These are phyloP conservation scores for Cucurbitaria berberidis DNA, from an alignment of 2,329 filamentous ascomycete genomes.

Conservation along the genomic window DNA sequence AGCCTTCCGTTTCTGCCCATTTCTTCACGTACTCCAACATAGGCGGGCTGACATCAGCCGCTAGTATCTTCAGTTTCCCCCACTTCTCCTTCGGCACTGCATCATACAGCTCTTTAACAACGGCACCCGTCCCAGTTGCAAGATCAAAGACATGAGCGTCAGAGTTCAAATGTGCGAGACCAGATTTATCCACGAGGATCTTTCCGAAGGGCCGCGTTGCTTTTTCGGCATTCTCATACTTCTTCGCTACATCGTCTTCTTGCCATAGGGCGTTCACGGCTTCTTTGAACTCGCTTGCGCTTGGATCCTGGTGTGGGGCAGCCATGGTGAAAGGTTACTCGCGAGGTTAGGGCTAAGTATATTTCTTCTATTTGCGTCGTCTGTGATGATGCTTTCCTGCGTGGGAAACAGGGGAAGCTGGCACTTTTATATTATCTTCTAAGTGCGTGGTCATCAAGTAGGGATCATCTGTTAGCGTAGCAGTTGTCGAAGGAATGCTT, in stretches of 20 bases:
- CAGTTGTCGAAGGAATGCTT: no score
- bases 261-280: conserved; percentile 4
- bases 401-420: no score
- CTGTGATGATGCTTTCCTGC: no score
- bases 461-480: no score
- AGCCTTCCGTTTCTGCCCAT: conserved; percentile 24
- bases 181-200: conserved; percentile 16
- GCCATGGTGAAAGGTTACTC: neutral
- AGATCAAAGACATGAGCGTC: conserved; percentile 30
- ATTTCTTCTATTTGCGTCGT: no score
- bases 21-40: conserved; percentile 28
- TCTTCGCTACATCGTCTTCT: conserved; percentile 16
- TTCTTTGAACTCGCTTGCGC: neutral
- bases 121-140: conserved; percentile 34
- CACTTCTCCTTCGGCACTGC: conserved; percentile 17
- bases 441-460: no score
- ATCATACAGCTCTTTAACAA: conserved; percentile 25
- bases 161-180: neutral
- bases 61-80: conserved; percentile 23
- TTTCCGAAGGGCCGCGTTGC: conserved; percentile 27
- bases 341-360: neutral
- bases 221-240: conserved; percentile 26
- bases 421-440: no score
- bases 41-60: conserved; percentile 24
- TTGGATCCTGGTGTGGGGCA: neutral